Evolutionary conservation across 2,329 filamentous ascomycete genomes (phyloP).

Genomic region (Calonectria pteridis): DNA sequence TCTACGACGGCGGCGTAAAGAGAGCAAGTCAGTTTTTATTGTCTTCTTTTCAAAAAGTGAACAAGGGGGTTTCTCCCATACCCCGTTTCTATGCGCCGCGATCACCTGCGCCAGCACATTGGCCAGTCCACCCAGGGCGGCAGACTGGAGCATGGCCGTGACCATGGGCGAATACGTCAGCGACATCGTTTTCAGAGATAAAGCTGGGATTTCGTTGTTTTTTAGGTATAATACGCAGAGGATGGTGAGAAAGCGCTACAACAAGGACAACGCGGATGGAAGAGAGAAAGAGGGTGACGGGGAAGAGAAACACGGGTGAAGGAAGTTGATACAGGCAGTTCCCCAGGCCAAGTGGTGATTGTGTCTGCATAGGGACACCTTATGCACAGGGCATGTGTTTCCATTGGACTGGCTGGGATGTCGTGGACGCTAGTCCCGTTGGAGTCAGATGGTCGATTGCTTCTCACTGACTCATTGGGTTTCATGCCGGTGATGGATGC

Average conservation of each 20-base stretch:
- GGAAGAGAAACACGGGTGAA: background rate
- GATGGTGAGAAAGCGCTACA: background rate
- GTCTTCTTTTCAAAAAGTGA: background rate
- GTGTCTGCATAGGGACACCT: background rate
- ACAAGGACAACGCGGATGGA: background rate
- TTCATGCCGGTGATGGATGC: background rate
- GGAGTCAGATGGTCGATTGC: background rate
- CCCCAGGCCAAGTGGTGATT: background rate
- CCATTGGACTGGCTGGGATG: background rate
- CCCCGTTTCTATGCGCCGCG: constrained; percentile 70
- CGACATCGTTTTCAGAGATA: constrained; percentile 34
- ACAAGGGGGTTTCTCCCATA: constrained; percentile 51
- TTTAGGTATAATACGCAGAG: background rate
- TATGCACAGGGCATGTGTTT: constrained; percentile 15
- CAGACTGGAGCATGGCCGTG: constrained; percentile 73
- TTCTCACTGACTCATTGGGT: background rate
- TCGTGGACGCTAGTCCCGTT: constrained; percentile 6
- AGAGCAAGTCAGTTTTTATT: background rate
- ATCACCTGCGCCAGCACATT: constrained; percentile 81
- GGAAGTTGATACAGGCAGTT: background rate
- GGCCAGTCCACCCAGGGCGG: constrained; percentile 73
- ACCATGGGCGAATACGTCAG: constrained; percentile 62
- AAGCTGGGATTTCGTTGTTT: background rate
- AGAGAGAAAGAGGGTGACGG: background rate
- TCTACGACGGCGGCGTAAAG: constrained; percentile 53